Conservation (phyloP, 2,329 filamentous ascomycete species). For the Talaromyces amestolkiae region DNA sequence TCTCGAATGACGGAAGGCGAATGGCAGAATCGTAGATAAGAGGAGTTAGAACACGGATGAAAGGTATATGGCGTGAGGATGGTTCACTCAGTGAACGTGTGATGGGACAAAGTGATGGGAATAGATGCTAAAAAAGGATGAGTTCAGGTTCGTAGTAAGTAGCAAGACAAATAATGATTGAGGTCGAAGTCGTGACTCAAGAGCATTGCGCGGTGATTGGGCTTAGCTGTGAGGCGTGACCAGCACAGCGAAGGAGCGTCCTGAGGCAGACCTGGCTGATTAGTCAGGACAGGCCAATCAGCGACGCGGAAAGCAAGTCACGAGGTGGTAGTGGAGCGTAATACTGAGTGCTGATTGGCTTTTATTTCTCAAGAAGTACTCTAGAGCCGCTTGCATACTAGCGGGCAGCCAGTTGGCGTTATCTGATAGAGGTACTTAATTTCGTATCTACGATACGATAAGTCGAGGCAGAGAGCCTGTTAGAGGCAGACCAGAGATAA, state of each 20-base stretch:
- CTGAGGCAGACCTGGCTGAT: conserved; percentile 3
- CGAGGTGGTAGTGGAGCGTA: not conserved
- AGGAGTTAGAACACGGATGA: conserved; percentile 13
- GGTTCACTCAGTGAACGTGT: not conserved
- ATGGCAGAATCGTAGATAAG: conserved; percentile 16
- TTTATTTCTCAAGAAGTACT: not conserved
- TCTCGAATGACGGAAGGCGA: conserved; percentile 14
- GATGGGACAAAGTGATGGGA: conserved; percentile 5
- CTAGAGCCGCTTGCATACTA: conserved; percentile 9
- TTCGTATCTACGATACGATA: not conserved
- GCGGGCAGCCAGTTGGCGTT: conserved; percentile 6
- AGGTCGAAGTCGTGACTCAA: conserved; percentile 1
- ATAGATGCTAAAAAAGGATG: not conserved
- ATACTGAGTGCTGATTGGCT: not conserved
- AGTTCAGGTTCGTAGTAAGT: not conserved
- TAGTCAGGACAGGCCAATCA: conserved; percentile 10
- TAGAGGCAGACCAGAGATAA: conserved; percentile 9
- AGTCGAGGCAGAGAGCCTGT: not conserved
- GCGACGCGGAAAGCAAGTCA: not conserved
- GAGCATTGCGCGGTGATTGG: conserved; percentile 1
- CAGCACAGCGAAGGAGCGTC: not conserved
- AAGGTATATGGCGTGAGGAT: conserved; percentile 4
- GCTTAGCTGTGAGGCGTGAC: conserved; percentile 10
- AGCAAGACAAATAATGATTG: not conserved
- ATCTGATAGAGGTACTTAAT: not conserved